Conservation (phyloP, 2,329 filamentous ascomycete species). For the Ceratocystis albifundus region DNA sequence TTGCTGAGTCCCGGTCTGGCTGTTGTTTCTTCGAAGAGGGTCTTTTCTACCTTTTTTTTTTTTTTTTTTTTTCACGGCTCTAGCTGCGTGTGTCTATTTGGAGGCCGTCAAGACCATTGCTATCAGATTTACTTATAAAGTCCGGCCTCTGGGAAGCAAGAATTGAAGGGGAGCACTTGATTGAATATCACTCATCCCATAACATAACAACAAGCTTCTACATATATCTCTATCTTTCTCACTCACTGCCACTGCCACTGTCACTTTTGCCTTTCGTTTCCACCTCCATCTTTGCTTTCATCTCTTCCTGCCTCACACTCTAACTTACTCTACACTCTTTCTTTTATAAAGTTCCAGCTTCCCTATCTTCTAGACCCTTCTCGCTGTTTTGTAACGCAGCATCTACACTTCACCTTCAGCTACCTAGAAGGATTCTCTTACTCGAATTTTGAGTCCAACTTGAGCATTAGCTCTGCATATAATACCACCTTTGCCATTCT, state of each 20-base stretch:
- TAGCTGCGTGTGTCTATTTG: neutral
- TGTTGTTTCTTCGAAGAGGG: neutral
- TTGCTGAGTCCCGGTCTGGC: neutral
- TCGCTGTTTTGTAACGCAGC: too few species aligned
- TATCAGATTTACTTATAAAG: constrained; percentile 2
- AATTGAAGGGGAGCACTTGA: neutral
- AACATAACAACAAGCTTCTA: neutral
- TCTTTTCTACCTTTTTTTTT: neutral
- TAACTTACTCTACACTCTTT: neutral
- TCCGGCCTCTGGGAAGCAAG: neutral
- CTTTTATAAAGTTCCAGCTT: neutral
- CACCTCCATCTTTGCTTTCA: neutral
- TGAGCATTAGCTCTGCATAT: neutral
- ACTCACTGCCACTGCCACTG: neutral
- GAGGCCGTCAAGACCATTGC: neutral
- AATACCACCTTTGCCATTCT: neutral
- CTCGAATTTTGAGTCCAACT: neutral
- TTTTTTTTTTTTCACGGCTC: neutral
- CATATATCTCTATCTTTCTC: neutral
- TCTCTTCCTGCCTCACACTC: neutral
- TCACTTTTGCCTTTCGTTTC: neutral
- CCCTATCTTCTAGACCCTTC: neutral
- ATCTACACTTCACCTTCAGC: too few species aligned
- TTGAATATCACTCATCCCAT: neutral
- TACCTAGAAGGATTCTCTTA: neutral